A percentile compares a stretch with the other conserved stretches of the same genome.
These are phyloP conservation scores for Cytospora piceicola DNA, from an alignment of 2,329 filamentous ascomycete species.

Conservation along the genomic window DNA sequence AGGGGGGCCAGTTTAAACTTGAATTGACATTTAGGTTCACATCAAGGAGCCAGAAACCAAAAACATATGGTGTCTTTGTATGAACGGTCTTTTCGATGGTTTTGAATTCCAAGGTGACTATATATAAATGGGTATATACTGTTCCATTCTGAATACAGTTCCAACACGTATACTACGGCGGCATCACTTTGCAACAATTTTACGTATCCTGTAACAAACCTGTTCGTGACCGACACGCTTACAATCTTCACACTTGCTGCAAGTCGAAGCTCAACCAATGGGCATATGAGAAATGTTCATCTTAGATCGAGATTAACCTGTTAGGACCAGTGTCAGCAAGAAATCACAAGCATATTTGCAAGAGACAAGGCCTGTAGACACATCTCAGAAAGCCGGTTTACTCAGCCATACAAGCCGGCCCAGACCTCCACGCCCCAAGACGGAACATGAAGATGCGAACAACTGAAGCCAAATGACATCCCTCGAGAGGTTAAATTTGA, in stretches of 20 bases:
- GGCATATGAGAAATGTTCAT: background rate
- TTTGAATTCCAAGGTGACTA: slow-evolving; percentile 3
- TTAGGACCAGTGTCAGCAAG: slow-evolving; percentile 6
- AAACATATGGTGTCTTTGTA: slow-evolving; percentile 3
- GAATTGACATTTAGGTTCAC: slow-evolving; percentile 21
- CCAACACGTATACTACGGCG: too few relatives aligned
- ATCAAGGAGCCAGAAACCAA: slow-evolving; percentile 3
- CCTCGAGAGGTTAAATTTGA: slow-evolving; percentile 39
- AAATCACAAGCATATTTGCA: background rate
- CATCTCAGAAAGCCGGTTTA: slow-evolving; percentile 42
- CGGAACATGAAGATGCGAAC: slow-evolving; percentile 55
- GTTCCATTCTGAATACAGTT: too few relatives aligned
- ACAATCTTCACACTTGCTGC: too few relatives aligned
- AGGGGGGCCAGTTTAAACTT: background rate
- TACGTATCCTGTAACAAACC: too few relatives aligned
- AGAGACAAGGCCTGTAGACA: slow-evolving; percentile 14
- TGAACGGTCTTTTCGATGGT: too few relatives aligned
- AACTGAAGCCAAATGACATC: slow-evolving; percentile 66
- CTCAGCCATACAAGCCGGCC: slow-evolving; percentile 44
- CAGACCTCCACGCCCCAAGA: slow-evolving; percentile 51
- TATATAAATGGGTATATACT: slow-evolving; percentile 2
- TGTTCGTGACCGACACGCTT: too few relatives aligned
- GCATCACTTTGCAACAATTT: too few relatives aligned
- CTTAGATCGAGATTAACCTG: background rate
- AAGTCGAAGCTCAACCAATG: background rate